Evolutionary conservation across 2,329 filamentous ascomycete genomes (phyloP), one percentile per base, ranked within the genome.

Genomic region (Diaporthe australafricana): DNA sequence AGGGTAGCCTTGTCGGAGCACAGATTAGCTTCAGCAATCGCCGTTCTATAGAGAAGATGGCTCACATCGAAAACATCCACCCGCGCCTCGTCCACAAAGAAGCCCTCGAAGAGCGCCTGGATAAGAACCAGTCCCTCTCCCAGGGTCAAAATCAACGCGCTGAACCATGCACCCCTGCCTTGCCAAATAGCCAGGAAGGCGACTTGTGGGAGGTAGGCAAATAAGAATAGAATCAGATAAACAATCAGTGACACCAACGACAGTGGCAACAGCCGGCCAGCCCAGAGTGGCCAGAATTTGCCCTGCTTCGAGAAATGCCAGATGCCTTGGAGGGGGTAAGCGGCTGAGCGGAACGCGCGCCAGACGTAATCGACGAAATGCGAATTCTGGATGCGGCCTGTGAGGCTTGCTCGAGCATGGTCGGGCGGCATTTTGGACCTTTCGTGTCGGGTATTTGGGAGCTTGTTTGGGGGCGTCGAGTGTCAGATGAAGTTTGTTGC

Each of bases 121-220:
- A 93, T 90, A 68, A 94, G 92, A 48, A 95, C 90, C 75, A 94
- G 84, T 0, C 92, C 93, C 77, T 95, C 92, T 55, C 94, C 94
- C n/a, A 99, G 87, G 0, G 98, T 94, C 57, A 98, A 86, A 74
- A 98, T 92, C 0, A 94, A 91, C 3, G 93, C 95, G 77, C 94
- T 98, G 71, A 98, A 83, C 93, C 94, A 97, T n/a, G 96, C 96
- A 38, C 91, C 92, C 72, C 90, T 88, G 27, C 93, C 93, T 77
- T 98, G 95, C 80, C 98, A 98, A 76, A 98, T 89, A 20, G 93
- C 91, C 27, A 99, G 88, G 77, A 99, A 94, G 1, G 94, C 93
- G 70, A 94, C 94, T 80, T 98, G 94, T 0, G 96, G 96, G 3
- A 98, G 83, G 77, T 97, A 98, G 0, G 94, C 87, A 81, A 96